Evolutionary conservation across 495 filamentous ascomycete genomes (phyloP).

Genomic region (Podospora pseudocomata): DNA sequence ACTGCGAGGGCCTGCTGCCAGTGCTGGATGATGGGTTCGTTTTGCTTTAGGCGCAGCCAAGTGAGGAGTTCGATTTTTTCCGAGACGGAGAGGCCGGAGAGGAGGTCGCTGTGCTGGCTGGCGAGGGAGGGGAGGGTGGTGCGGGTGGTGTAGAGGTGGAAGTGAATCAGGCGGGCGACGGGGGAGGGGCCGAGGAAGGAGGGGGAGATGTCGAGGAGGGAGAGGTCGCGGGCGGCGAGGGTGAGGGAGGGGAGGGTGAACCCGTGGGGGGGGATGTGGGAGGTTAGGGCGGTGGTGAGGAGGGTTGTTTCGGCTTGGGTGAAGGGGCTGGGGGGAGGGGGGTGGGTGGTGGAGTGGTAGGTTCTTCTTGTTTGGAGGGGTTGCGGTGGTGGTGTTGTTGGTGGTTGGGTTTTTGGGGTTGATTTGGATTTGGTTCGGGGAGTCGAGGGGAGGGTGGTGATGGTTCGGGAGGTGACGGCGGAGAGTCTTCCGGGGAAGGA

Average conservation of each 20-base stretch:
- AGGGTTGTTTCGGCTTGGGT: slow-evolving; percentile 67
- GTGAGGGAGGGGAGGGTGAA: slow-evolving; percentile 70
- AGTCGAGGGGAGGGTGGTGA: slow-evolving; percentile 1
- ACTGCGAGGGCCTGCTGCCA: slow-evolving; percentile 90
- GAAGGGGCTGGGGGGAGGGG: slow-evolving; percentile 48
- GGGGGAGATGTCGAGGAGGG: slow-evolving; percentile 80
- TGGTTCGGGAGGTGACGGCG: slow-evolving; percentile 3
- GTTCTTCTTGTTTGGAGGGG: slow-evolving; percentile 1
- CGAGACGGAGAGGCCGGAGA: slow-evolving; percentile 37
- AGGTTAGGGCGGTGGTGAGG: slow-evolving; percentile 68
- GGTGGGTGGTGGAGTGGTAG: slow-evolving; percentile 23
- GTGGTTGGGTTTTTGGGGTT: background rate
- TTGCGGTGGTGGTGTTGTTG: slow-evolving; percentile 1
- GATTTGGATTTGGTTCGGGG: background rate
- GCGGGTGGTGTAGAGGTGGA: slow-evolving; percentile 68
- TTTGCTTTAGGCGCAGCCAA: slow-evolving; percentile 69
- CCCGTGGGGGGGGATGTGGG: slow-evolving; percentile 77
- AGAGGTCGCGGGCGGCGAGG: slow-evolving; percentile 73
- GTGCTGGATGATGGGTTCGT: slow-evolving; percentile 60
- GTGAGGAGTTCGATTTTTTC: slow-evolving; percentile 61
- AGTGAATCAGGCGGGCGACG: slow-evolving; percentile 72
- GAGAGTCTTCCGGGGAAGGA: background rate
- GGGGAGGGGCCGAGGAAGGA: slow-evolving; percentile 75
- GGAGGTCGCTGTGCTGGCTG: slow-evolving; percentile 27
- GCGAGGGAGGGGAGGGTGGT: slow-evolving; percentile 49